Conservation (phyloP, 2,329 filamentous ascomycete genomes). For the Plectosphaerella cucumerina region DNA sequence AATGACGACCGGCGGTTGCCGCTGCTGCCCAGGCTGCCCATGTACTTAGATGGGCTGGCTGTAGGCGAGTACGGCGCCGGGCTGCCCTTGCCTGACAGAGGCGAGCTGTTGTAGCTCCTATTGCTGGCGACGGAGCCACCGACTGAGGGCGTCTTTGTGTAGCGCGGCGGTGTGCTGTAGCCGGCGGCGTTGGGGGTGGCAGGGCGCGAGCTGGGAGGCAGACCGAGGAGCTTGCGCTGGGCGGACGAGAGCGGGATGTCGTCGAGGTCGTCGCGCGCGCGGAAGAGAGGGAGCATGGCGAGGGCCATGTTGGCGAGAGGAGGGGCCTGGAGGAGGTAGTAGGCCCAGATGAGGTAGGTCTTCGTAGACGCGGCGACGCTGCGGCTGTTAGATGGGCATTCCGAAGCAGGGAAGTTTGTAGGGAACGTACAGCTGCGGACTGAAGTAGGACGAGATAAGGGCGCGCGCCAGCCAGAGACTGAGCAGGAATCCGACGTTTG, state of each 20-base stretch:
- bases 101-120: slow-evolving; percentile 53
- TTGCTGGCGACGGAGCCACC: slow-evolving; percentile 58
- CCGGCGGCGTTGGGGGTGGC: slow-evolving; percentile 57
- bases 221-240: slow-evolving; percentile 79
- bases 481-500: slow-evolving; percentile 55
- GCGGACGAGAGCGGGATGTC: slow-evolving; percentile 91
- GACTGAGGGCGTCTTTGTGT: slow-evolving; percentile 69
- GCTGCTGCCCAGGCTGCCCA: slow-evolving; percentile 37
- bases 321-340: slow-evolving; percentile 46
- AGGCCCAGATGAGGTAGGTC: slow-evolving; percentile 37
- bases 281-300: slow-evolving; percentile 69
- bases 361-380: slow-evolving; percentile 6
- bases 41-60: slow-evolving; percentile 60
- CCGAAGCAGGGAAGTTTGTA: background rate
- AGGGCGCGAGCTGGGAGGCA: slow-evolving; percentile 60
- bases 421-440: slow-evolving; percentile 32
- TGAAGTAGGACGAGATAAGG: slow-evolving; percentile 28
- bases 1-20: slow-evolving; percentile 53
- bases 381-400: slow-evolving; percentile 2
- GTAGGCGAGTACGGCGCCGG: slow-evolving; percentile 41
- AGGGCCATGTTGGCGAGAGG: slow-evolving; percentile 67
- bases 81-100: slow-evolving; percentile 52
- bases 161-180: slow-evolving; percentile 84
- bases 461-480: slow-evolving; percentile 30
- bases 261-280: slow-evolving; percentile 69